phyloP scores from a whole-genome alignment of 2,329 filamentous ascomycete species.

The Pseudogymnoascus sp. region DNA sequence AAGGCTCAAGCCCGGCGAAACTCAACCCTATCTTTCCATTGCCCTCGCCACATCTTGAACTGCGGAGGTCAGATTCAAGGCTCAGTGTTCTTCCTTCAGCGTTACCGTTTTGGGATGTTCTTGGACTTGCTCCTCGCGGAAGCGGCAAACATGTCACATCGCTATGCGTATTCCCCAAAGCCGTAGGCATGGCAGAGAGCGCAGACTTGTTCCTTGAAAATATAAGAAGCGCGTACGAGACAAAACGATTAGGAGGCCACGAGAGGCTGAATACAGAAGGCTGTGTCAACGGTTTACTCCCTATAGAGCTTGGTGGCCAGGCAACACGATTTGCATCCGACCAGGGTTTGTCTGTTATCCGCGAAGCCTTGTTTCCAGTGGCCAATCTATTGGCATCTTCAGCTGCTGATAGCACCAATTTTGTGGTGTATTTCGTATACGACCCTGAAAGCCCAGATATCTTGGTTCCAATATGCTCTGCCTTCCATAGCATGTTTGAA shows the following conservation, averaged over 20 bases:
- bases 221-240: constrained; percentile 64
- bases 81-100: constrained; percentile 70
- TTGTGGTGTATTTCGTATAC: constrained; percentile 72
- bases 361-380: constrained; percentile 22
- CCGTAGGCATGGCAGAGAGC: constrained; percentile 53
- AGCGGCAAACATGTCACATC: constrained; percentile 64
- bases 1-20: constrained; percentile 28
- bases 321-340: constrained; percentile 15
- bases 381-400: constrained; percentile 27
- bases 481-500: constrained; percentile 66
- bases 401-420: constrained; percentile 41
- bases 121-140: constrained; percentile 64
- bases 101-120: constrained; percentile 71
- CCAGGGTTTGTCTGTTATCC: constrained; percentile 16
- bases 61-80: constrained; percentile 60
- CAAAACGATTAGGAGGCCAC: constrained; percentile 63
- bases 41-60: constrained; percentile 60
- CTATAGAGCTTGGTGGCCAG: constrained; percentile 32
- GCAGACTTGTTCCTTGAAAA: constrained; percentile 59
- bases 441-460: constrained; percentile 53
- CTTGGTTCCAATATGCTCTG: constrained; percentile 62
- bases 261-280: constrained; percentile 33
- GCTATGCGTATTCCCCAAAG: constrained; percentile 63
- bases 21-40: constrained; percentile 53
- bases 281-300: constrained; percentile 28